phyloP scores from a whole-genome alignment of 805 yeast species.

The Wickerhamiella siamensis region DNA sequence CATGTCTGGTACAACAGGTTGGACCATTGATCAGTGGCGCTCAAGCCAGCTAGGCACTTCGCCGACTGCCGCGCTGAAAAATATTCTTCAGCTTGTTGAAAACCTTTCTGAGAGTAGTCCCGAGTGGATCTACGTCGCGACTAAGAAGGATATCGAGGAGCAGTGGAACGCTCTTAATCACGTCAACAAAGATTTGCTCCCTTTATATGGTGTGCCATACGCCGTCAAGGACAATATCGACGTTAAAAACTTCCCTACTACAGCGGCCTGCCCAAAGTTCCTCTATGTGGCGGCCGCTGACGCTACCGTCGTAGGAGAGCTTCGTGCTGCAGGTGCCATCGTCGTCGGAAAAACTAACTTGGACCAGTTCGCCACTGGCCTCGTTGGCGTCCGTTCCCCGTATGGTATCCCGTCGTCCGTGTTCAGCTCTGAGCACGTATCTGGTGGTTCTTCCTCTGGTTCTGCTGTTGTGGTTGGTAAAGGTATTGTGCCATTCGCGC shows the following conservation, averaged over 20 bases:
- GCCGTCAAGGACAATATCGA: conserved; percentile 95
- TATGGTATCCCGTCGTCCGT: conserved; percentile 81
- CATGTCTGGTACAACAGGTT: conserved; percentile 33
- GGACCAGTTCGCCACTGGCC: conserved; percentile 96
- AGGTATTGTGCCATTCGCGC: conserved; percentile 75
- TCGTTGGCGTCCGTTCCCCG: conserved; percentile 91
- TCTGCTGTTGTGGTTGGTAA: conserved; percentile 85
- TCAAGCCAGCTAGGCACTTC: conserved; percentile 48
- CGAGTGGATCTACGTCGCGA: conserved; percentile 81
- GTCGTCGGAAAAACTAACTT: conserved; percentile 86
- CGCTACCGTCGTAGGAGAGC: conserved; percentile 56
- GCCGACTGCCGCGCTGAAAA: conserved; percentile 43
- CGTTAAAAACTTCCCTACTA: conserved; percentile 64
- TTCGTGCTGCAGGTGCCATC: conserved; percentile 84
- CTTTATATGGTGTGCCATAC: conserved; percentile 85
- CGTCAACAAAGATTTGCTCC: conserved; percentile 22
- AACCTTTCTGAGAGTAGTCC: conserved; percentile 41
- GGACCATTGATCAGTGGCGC: conserved; percentile 74
- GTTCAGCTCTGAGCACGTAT: conserved; percentile 60
- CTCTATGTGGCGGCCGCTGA: conserved; percentile 55
- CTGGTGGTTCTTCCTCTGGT: conserved; percentile 95
- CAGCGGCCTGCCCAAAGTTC: conserved; percentile 91
- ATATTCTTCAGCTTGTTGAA: conserved; percentile 29
- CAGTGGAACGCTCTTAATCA: conserved; percentile 57
- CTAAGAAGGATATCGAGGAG: conserved; percentile 44